Evolutionary conservation across 305 asterid genomes (phyloP).

Genomic region (Rubia tinctorum): DNA sequence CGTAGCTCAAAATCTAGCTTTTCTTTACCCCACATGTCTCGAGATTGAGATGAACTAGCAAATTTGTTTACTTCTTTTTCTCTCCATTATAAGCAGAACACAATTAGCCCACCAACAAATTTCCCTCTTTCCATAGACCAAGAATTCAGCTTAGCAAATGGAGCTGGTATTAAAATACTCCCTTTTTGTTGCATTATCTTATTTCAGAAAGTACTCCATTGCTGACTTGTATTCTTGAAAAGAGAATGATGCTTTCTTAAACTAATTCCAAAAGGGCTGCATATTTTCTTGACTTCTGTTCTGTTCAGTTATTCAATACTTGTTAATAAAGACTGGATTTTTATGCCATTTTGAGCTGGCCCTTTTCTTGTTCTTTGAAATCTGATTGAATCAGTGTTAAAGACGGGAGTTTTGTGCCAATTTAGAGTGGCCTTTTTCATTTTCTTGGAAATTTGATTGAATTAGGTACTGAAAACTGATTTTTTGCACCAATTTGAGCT

Average conservation of each 20-base stretch:
- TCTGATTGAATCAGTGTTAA: background rate
- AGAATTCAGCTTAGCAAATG: constrained; percentile 13
- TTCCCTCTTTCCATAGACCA: background rate
- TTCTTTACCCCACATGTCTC: constrained; percentile 1
- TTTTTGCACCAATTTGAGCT: background rate
- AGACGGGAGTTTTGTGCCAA: background rate
- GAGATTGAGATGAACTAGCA: background rate
- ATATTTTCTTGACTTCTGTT: background rate
- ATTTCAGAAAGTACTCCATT: background rate
- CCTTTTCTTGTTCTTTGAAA: background rate
- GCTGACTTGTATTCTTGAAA: constrained; percentile 4
- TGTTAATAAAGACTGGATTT: background rate
- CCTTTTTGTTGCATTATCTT: background rate
- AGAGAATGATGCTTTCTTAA: constrained; percentile 1
- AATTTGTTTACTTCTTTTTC: background rate
- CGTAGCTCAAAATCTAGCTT: background rate
- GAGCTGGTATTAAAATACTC: constrained; percentile 25
- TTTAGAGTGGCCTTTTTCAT: background rate
- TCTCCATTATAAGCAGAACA: background rate
- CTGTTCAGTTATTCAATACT: background rate
- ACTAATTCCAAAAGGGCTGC: background rate
- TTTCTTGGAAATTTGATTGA: background rate
- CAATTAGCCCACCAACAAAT: constrained; percentile 6
- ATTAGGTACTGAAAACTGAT: background rate
- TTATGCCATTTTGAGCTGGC: background rate